Conservation (phyloP, 2,329 filamentous ascomycete genomes). For the Cordyceps militaris region DNA sequence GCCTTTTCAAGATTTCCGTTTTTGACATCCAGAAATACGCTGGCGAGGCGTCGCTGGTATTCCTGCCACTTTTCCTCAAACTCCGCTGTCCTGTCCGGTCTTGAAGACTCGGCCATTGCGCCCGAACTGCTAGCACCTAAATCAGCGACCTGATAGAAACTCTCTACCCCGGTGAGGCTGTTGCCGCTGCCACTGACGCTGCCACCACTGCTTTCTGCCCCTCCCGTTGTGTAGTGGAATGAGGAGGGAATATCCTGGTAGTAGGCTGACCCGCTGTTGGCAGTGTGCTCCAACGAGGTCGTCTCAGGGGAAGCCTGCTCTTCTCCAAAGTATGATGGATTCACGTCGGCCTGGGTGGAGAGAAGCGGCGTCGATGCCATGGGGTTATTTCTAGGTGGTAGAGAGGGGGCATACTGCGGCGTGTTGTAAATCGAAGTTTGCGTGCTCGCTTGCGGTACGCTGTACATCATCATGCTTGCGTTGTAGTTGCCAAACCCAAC, state of each 20-base stretch:
- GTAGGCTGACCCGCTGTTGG: slow-evolving; percentile 39
- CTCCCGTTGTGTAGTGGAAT: background rate
- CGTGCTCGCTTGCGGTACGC: slow-evolving; percentile 57
- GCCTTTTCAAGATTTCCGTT: slow-evolving; percentile 42
- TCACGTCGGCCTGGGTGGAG: background rate
- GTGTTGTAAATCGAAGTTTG: slow-evolving; percentile 67
- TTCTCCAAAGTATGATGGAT: background rate
- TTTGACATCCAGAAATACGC: slow-evolving; percentile 65
- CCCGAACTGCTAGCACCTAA: background rate
- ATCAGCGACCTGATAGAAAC: background rate
- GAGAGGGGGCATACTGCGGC: slow-evolving; percentile 38
- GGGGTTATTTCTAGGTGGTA: background rate
- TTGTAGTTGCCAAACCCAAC: slow-evolving; percentile 53
- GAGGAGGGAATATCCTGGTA: slow-evolving; percentile 35
- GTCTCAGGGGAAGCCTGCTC: background rate
- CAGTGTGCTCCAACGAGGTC: background rate
- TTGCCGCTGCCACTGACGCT: background rate
- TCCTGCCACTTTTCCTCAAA: slow-evolving; percentile 63
- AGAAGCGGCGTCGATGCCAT: background rate
- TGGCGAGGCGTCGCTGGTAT: slow-evolving; percentile 55
- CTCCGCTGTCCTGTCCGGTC: slow-evolving; percentile 46
- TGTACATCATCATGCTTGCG: slow-evolving; percentile 69
- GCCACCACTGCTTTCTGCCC: background rate
- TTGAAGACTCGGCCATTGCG: slow-evolving; percentile 46
- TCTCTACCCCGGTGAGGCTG: slow-evolving; percentile 3